phyloP scores from a whole-genome alignment of 208 protist species.

The Trypanosoma brucei region DNA sequence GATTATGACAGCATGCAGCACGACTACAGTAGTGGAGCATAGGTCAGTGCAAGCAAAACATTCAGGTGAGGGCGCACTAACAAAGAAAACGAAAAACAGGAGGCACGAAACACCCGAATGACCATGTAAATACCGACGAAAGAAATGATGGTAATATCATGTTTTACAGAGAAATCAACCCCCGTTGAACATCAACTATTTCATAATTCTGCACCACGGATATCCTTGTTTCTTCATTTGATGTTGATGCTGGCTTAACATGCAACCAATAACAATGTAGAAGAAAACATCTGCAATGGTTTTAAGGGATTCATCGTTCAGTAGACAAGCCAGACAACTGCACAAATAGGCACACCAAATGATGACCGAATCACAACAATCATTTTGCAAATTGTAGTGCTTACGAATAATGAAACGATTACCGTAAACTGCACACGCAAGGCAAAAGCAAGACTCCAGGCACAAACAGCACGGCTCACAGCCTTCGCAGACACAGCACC shows the following conservation, averaged over 20 bases:
- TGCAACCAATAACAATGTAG: no score
- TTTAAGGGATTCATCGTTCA: no score
- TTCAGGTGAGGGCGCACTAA: no score
- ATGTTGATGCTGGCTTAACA: slow-evolving; percentile 51
- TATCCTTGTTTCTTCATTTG: slow-evolving; percentile 47
- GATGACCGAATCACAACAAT: slow-evolving; percentile 50
- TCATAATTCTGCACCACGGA: slow-evolving; percentile 18
- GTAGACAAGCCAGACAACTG: slow-evolving; percentile 11
- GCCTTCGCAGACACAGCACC: slow-evolving; percentile 25
- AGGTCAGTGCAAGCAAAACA: no score
- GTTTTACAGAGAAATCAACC: background rate
- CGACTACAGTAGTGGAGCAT: no score
- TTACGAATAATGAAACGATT: slow-evolving; percentile 71
- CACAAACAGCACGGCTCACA: slow-evolving; percentile 36
- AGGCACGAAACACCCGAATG: no score
- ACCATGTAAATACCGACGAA: no score
- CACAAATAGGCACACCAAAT: slow-evolving; percentile 33
- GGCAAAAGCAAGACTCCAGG: slow-evolving; percentile 37
- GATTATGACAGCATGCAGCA: no score
- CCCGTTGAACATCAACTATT: background rate
- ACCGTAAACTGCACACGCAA: slow-evolving; percentile 46
- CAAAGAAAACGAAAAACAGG: no score
- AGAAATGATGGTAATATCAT: background rate
- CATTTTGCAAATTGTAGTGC: slow-evolving; percentile 42
- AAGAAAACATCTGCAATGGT: no score